Percentiles rank a stretch among this genome's conserved stretches.
phyloP scores from a whole-genome alignment of 2,329 filamentous ascomycete genomes.

The Sporothrix luriei region DNA sequence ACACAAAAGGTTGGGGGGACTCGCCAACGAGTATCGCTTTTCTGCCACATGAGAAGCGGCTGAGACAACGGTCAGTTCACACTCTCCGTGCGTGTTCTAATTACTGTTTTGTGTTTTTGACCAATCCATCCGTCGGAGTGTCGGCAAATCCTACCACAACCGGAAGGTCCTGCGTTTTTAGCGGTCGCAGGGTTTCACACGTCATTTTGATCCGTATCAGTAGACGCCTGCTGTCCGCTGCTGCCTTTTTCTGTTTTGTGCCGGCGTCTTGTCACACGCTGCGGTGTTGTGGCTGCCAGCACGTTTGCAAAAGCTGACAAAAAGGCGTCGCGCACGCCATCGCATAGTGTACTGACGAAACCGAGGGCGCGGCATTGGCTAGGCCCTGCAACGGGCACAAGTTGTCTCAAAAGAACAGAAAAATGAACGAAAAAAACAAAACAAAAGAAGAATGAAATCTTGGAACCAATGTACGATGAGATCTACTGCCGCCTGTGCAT shows the following conservation, averaged over 20 bases:
- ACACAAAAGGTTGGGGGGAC: too few relatives aligned
- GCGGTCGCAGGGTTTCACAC: not conserved
- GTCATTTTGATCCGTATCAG: not conserved
- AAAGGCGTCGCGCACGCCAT: conserved; percentile 29
- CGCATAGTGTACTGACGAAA: conserved; percentile 23
- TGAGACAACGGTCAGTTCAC: not conserved
- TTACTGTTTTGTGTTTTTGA: not conserved
- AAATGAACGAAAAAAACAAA: too few relatives aligned
- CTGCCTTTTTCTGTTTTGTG: not conserved
- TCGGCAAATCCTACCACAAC: not conserved
- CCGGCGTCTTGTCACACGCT: too few relatives aligned
- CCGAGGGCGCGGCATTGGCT: not conserved
- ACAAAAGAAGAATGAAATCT: too few relatives aligned
- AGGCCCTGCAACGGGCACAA: not conserved
- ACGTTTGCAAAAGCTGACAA: conserved; percentile 17
- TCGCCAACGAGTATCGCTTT: too few relatives aligned
- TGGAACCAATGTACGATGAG: not conserved
- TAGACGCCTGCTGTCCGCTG: not conserved
- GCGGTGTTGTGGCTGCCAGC: not conserved
- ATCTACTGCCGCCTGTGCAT: not conserved
- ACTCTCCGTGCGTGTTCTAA: not conserved
- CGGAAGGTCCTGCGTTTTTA: conserved; percentile 8
- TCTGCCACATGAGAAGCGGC: not conserved
- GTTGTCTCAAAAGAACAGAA: not conserved
- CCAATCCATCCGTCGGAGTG: not conserved